phyloP scores from a whole-genome alignment of 1,284 basidiomycete species.

The Marasmius tenuissimus region DNA sequence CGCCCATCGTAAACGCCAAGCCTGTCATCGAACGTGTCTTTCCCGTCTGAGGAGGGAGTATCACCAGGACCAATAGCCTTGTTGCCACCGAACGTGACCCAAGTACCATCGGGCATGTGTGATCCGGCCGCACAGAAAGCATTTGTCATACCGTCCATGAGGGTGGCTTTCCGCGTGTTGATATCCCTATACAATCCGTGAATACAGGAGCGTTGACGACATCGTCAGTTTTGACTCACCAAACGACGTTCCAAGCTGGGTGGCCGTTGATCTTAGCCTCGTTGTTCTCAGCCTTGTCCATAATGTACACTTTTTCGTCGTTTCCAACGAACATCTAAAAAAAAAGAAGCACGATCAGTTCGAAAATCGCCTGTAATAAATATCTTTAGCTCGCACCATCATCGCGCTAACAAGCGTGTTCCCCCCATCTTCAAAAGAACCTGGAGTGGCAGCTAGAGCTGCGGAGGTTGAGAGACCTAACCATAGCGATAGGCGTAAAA shows the following conservation, averaged over 20 bases:
- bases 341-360: neutral
- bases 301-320: constrained; percentile 53
- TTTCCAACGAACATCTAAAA: constrained; percentile 52
- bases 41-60: constrained; percentile 40
- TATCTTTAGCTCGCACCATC: constrained; percentile 47
- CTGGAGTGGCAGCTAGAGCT: constrained; percentile 33
- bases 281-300: constrained; percentile 65
- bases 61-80: constrained; percentile 79
- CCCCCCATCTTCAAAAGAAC: constrained; percentile 50
- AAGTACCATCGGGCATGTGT: constrained; percentile 67
- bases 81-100: constrained; percentile 70
- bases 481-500: constrained; percentile 9
- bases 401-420: constrained; percentile 60
- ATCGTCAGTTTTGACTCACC: constrained; percentile 29
- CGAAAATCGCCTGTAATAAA: neutral
- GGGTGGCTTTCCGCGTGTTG: constrained; percentile 42
- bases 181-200: constrained; percentile 43
- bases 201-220: constrained; percentile 4
- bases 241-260: constrained; percentile 52
- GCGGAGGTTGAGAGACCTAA: constrained; percentile 30
- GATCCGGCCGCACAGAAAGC: constrained; percentile 81
- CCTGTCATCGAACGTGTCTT: constrained; percentile 49
- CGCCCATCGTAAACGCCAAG: constrained; percentile 70
- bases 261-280: constrained; percentile 54
- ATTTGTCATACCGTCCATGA: constrained; percentile 79